phyloP scores from a whole-genome alignment of 148 eudicot species.

The Pharnaceum exiguum region DNA sequence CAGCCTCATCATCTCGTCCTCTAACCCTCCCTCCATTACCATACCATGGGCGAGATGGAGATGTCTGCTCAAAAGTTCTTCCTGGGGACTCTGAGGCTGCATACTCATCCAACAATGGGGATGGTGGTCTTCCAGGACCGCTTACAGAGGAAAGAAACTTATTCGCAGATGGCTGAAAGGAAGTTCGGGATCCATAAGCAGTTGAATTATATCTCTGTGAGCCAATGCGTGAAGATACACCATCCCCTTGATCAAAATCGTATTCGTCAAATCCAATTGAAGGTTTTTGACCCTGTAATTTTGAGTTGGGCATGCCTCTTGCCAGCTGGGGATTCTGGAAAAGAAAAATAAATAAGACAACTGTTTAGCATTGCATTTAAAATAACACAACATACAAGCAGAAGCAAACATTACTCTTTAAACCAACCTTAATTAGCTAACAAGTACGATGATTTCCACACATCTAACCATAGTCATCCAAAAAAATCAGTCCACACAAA shows the following conservation, averaged over 20 bases:
- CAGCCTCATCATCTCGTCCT: conserved; percentile 45
- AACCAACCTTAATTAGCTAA: no score
- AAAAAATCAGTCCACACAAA: no score
- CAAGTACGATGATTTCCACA: no score
- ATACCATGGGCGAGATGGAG: conserved; percentile 37
- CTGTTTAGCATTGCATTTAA: neutral
- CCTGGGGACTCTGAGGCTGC: conserved; percentile 42
- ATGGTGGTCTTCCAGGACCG: conserved; percentile 41
- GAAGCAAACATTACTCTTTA: neutral
- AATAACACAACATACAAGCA: conserved; percentile 1
- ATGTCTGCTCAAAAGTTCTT: conserved; percentile 34
- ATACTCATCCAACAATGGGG: conserved; percentile 56
- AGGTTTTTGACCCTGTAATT: conserved; percentile 29
- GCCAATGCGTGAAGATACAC: conserved; percentile 30
- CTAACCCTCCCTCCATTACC: conserved; percentile 37
- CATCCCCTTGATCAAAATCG: conserved; percentile 47
- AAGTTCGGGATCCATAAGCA: conserved; percentile 37
- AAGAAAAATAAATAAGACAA: neutral
- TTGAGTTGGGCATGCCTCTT: conserved; percentile 36
- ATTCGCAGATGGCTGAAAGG: conserved; percentile 35
- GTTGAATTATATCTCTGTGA: conserved; percentile 35
- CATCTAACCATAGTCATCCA: no score
- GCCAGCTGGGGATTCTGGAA: conserved; percentile 41
- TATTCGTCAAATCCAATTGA: conserved; percentile 41
- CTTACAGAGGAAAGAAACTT: conserved; percentile 36